Base-by-base conservation (phyloP, 192 early-diverging fungal genomes). In the Chytriomyces sp. region DNA sequence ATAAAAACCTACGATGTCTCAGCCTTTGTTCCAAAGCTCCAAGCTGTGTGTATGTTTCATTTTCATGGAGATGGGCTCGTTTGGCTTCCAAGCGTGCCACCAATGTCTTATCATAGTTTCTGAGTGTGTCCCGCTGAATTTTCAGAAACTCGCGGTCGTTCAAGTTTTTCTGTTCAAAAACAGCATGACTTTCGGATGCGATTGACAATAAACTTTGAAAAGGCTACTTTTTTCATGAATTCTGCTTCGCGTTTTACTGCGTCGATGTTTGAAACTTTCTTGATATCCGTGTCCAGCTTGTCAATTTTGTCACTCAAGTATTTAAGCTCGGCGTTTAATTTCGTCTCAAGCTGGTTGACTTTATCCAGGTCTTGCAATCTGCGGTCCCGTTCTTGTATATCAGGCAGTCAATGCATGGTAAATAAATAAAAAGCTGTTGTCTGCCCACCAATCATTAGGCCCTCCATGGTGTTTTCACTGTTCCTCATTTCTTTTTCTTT, bases 401-500 rank as follows among this genome's bases (percentile, higher is more conserved):
- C 4, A 54, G 19, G 38, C 17, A 77, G n/a, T 41, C 33, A 22
- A 76, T 19, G 58, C 14, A 36, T 25, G 31, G n/a, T 25, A 6
- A 78, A 39, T 30, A 30, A 19, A n/a, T 41, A 12, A 74, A 40
- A 17, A 22, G 41, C 6, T 5, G 12, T 14, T 58, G 2, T 12
- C 30, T 7, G 3, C 59, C 34, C 62, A 82, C 83, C 81, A 38
- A 76, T 62, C 14, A 75, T 54, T 3, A 88, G 58, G 5, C 80
- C 84, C 38, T 84, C 82, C 74, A 78, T 77, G 17, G 87, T 89
- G 44, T 53, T 83, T 64, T 87, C 85, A 0, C 84, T 81, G 54
- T 83, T 89, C 39, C 75, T 75, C 79, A 89, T 78, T 72, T 89
- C 87, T 69, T 84, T 87, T 59, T 89, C 82, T 62, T 89, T 89